Percentiles rank a stretch among this genome's conserved stretches.
These are phyloP conservation scores for Cercospora nicotianae DNA, from an alignment of 2,329 filamentous ascomycete genomes.

Conservation along the genomic window DNA sequence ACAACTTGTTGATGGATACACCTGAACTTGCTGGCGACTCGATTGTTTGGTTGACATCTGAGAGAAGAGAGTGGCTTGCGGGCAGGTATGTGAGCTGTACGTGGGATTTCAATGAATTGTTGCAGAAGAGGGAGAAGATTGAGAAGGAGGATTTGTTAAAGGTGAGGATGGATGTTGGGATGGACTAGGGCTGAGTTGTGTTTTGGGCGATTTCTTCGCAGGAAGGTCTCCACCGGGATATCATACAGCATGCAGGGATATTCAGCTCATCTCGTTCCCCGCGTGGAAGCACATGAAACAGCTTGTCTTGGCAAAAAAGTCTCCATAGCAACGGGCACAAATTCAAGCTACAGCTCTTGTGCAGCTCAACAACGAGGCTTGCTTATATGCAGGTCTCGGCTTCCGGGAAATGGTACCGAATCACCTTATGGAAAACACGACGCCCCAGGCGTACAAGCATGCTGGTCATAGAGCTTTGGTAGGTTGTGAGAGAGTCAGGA, in stretches of 20 bases:
- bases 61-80: conserved; percentile 43
- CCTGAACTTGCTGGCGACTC: conserved; percentile 36
- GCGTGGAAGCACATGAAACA: neutral
- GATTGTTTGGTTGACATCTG: conserved; percentile 37
- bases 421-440: neutral
- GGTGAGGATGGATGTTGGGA: conserved; percentile 30
- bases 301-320: conserved; percentile 4
- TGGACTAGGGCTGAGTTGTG: neutral
- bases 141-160: conserved; percentile 41
- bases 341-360: neutral
- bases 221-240: neutral
- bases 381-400: neutral
- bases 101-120: conserved; percentile 45
- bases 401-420: neutral
- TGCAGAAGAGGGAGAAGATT: conserved; percentile 39
- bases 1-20: conserved; percentile 33
- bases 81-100: conserved; percentile 41
- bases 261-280: neutral
- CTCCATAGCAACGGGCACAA: neutral
- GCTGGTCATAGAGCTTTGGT: conserved; percentile 8
- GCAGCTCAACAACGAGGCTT: neutral
- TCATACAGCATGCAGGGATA: neutral
- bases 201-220: neutral
- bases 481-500: conserved; percentile 7
- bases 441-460: neutral